These are phyloP conservation scores for Lablab purpureus DNA, from an alignment of 306 rosid species.

Conservation along the genomic window DNA sequence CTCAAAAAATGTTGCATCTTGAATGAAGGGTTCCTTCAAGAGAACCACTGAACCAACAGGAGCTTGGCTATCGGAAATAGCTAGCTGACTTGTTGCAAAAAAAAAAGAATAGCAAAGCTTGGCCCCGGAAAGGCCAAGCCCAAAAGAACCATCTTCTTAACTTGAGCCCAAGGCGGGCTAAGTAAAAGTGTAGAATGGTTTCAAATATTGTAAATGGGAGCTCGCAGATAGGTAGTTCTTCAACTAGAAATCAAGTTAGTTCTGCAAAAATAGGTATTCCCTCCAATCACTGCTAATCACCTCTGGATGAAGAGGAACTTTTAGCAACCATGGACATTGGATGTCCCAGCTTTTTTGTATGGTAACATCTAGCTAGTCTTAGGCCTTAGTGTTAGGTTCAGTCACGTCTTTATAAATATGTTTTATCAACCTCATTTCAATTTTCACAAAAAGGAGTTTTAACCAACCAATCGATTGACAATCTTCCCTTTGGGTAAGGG, in stretches of 20 bases:
- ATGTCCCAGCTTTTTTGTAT: constrained; percentile 75
- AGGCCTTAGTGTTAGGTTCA: constrained; percentile 58
- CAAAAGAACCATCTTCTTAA: constrained; percentile 44
- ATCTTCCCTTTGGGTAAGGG: constrained; percentile 73
- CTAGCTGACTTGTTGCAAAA: constrained; percentile 66
- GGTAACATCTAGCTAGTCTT: constrained; percentile 62
- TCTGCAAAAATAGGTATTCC: constrained; percentile 51
- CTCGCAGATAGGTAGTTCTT: constrained; percentile 55
- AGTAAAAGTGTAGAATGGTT: constrained; percentile 53
- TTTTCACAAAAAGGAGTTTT: constrained; percentile 56
- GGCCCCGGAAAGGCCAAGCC: constrained; percentile 62
- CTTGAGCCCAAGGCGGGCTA: constrained; percentile 65
- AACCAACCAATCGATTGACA: constrained; percentile 54
- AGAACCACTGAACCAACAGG: constrained; percentile 64
- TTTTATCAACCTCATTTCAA: constrained; percentile 47
- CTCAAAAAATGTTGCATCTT: constrained; percentile 48
- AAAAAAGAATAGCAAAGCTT: constrained; percentile 45
- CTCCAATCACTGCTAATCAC: constrained; percentile 48
- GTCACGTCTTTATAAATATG: constrained; percentile 49
- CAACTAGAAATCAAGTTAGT: constrained; percentile 49
- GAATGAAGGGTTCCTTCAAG: constrained; percentile 59
- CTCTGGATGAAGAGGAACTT: constrained; percentile 58
- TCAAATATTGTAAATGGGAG: constrained; percentile 68
- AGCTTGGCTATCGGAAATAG: constrained; percentile 69
- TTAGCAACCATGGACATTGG: constrained; percentile 68